A percentile compares a stretch with the other conserved stretches of the same genome.
phyloP scores from a whole-genome alignment of 2,329 filamentous ascomycete genomes.

The Thyridium curvatum region DNA sequence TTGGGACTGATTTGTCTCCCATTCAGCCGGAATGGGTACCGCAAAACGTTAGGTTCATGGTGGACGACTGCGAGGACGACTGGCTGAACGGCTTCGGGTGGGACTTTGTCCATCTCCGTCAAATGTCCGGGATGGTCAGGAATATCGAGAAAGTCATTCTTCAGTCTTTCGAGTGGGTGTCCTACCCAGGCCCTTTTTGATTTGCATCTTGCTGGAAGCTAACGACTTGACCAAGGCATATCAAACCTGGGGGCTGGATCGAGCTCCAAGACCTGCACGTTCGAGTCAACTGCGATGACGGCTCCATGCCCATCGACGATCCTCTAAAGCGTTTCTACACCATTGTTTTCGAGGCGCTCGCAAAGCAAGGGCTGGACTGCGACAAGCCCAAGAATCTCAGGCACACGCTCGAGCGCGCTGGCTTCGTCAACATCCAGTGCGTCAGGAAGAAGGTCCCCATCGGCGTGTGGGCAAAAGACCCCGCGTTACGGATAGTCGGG shows the following conservation, averaged over 20 bases:
- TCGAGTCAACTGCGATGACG: conserved; percentile 33
- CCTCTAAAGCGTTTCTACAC: conserved; percentile 24
- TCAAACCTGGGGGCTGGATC: conserved; percentile 49
- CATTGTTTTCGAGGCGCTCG: conserved; percentile 18
- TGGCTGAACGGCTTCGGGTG: conserved; percentile 21
- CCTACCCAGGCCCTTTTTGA: too few species aligned
- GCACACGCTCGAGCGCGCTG: conserved; percentile 18
- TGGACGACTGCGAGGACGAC: conserved; percentile 54
- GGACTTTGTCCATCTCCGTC: conserved; percentile 5
- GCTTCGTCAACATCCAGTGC: conserved; percentile 10
- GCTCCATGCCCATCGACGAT: conserved; percentile 33
- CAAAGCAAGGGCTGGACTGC: conserved; percentile 28
- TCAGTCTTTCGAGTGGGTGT: too few species aligned
- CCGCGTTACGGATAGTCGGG: conserved; percentile 29
- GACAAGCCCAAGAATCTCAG: conserved; percentile 22
- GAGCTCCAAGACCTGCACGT: conserved; percentile 42
- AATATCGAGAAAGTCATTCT: too few species aligned
- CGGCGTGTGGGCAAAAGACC: conserved; percentile 24
- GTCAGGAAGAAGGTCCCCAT: conserved; percentile 12
- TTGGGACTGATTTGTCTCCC: conserved; percentile 37
- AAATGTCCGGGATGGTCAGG: too few species aligned
- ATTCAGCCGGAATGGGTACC: conserved; percentile 46
- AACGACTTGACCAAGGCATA: conserved; percentile 20
- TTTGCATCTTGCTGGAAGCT: neutral
- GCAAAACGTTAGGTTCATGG: conserved; percentile 53